Percentiles rank a stretch among this genome's conserved stretches.
Evolutionary conservation across 1,284 basidiomycete genomes (phyloP).

Genomic region (Pseudozyma sp.): DNA sequence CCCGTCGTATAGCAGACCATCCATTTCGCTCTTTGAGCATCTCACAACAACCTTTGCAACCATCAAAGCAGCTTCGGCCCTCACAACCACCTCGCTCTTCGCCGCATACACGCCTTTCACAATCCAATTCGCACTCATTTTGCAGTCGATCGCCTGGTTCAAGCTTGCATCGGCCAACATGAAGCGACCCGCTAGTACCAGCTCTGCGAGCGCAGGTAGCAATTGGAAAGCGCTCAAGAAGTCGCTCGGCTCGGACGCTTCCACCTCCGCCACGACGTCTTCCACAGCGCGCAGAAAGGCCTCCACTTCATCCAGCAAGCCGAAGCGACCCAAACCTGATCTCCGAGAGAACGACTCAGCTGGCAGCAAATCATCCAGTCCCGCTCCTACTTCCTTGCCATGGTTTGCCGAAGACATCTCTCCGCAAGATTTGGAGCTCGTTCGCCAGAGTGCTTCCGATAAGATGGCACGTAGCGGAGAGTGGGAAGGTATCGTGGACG

Average conservation of each 20-base stretch:
- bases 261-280: constrained; percentile 14
- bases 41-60: background rate
- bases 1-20: background rate
- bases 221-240: constrained; percentile 64
- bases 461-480: constrained; percentile 39
- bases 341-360: constrained; percentile 1
- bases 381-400: constrained; percentile 33
- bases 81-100: too few species aligned
- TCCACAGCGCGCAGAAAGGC: background rate
- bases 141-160: background rate
- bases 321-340: constrained; percentile 7
- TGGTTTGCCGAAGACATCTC: constrained; percentile 67
- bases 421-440: constrained; percentile 60
- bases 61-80: too few species aligned
- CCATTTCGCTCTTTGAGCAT: background rate
- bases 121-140: background rate
- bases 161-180: constrained; percentile 2
- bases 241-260: constrained; percentile 34
- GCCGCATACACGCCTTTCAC: too few species aligned
- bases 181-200: constrained; percentile 20
- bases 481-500: constrained; percentile 56
- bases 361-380: constrained; percentile 23
- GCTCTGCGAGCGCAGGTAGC: constrained; percentile 44
- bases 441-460: constrained; percentile 36
- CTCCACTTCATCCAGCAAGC: constrained; percentile 8